Evolutionary conservation across 2,329 filamentous ascomycete species (phyloP).

Genomic region (Achaetomium macrosporum): DNA sequence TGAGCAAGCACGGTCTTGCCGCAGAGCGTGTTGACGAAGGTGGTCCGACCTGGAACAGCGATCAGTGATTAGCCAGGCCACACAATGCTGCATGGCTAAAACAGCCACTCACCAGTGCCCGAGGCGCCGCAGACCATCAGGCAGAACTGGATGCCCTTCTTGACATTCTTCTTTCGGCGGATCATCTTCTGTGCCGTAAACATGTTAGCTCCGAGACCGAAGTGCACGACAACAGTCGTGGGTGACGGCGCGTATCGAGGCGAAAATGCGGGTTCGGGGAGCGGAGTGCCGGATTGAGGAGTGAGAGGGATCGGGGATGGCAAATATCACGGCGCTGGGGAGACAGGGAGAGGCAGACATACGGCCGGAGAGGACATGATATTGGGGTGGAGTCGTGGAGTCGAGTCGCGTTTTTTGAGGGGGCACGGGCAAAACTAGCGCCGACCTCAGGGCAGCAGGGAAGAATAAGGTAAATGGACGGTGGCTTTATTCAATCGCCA

Average conservation of each 20-base stretch:
- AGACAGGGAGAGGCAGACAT: constrained; percentile 25
- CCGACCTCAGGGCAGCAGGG: constrained; percentile 14
- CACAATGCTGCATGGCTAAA: no score
- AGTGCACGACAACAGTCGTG: background rate
- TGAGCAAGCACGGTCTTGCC: constrained; percentile 84
- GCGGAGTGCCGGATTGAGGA: background rate
- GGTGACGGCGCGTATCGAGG: constrained; percentile 8
- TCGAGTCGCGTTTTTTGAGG: constrained; percentile 17
- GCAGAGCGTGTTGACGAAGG: constrained; percentile 99
- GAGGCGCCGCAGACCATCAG: constrained; percentile 99
- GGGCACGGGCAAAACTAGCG: constrained; percentile 22
- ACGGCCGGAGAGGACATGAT: constrained; percentile 31
- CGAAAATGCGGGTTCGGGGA: background rate
- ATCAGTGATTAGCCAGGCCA: constrained; percentile 5
- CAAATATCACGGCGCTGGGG: constrained; percentile 12
- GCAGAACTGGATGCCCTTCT: constrained; percentile 99
- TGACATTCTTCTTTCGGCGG: constrained; percentile 99
- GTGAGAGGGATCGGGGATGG: constrained; percentile 1
- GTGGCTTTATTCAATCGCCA: constrained; percentile 21
- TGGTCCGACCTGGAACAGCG: constrained; percentile 70
- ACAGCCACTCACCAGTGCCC: constrained; percentile 71
- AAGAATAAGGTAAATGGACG: constrained; percentile 18
- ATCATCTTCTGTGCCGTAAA: constrained; percentile 72
- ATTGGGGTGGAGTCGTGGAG: constrained; percentile 18
- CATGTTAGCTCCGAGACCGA: constrained; percentile 23